These are phyloP conservation scores for Pseudogymnoascus sp. DNA, from an alignment of 2,329 filamentous ascomycete genomes.

Conservation along the genomic window DNA sequence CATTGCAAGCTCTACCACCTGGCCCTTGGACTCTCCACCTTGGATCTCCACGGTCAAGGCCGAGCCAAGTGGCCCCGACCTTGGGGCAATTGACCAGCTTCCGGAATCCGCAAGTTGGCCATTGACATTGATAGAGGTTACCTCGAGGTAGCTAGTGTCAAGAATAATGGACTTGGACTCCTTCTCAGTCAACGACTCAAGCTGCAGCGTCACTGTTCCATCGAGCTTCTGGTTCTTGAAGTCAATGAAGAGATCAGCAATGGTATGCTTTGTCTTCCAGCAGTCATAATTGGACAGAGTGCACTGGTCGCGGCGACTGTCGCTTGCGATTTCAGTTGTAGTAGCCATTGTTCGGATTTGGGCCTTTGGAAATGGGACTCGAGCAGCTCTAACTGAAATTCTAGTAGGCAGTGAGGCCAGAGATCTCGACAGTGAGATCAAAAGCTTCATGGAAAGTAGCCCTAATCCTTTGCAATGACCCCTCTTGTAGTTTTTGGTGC, in stretches of 20 bases:
- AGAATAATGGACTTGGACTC: slow-evolving; percentile 71
- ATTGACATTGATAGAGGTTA: slow-evolving; percentile 64
- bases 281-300: slow-evolving; percentile 87
- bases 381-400: neutral
- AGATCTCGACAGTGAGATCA: slow-evolving; percentile 3
- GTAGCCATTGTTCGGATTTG: neutral
- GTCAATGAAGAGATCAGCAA: slow-evolving; percentile 71
- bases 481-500: neutral
- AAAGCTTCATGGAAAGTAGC: slow-evolving; percentile 7
- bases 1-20: slow-evolving; percentile 52
- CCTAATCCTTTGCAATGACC: neutral
- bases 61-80: slow-evolving; percentile 64
- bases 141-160: slow-evolving; percentile 76
- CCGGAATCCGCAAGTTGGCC: slow-evolving; percentile 29
- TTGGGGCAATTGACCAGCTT: slow-evolving; percentile 37
- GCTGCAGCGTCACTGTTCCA: slow-evolving; percentile 67
- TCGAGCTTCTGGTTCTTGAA: slow-evolving; percentile 71
- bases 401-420: neutral
- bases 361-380: neutral
- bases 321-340: neutral
- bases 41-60: slow-evolving; percentile 60
- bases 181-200: slow-evolving; percentile 69
- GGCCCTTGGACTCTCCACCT: slow-evolving; percentile 45
- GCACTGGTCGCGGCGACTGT: slow-evolving; percentile 64
- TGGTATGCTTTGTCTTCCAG: slow-evolving; percentile 78